Evolutionary conservation across 2,329 filamentous ascomycete species (phyloP).

Genomic region (Clonostachys byssicola): DNA sequence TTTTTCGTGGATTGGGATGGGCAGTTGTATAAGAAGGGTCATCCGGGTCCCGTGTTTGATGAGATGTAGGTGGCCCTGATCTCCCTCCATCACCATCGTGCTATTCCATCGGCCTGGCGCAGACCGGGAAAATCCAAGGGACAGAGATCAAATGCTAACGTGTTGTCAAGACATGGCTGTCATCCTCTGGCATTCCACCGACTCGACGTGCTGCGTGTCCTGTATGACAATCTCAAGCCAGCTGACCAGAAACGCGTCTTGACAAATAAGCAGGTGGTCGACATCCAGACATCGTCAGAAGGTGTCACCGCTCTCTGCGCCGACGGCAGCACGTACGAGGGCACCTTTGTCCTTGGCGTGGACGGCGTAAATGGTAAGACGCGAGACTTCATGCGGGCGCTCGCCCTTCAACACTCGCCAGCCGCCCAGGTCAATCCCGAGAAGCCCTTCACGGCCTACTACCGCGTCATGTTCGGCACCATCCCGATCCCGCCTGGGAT

Average conservation of each 20-base stretch:
- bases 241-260: background rate
- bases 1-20: background rate
- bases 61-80: background rate
- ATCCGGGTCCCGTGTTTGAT: constrained; percentile 1
- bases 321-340: constrained; percentile 1
- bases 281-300: background rate
- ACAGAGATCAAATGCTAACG: background rate
- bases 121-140: background rate
- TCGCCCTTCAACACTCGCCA: background rate
- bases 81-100: background rate
- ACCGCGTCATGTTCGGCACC: constrained; percentile 2
- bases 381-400: constrained; percentile 1
- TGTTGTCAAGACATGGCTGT: too few relatives aligned
- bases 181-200: background rate
- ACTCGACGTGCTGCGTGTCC: background rate
- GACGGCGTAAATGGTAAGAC: constrained; percentile 4
- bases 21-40: constrained; percentile 1
- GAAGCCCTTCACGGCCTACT: constrained; percentile 2
- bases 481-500: background rate
- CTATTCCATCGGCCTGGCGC: background rate
- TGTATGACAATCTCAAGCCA: background rate
- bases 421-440: background rate
- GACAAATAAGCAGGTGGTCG: constrained; percentile 1
- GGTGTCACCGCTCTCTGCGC: constrained; percentile 2
- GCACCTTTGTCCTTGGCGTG: constrained; percentile 3